A percentile compares a stretch with the other conserved stretches of the same genome.
These are phyloP conservation scores for Penicillium sp. DNA, from an alignment of 2,329 filamentous ascomycete species.

Conservation along the genomic window DNA sequence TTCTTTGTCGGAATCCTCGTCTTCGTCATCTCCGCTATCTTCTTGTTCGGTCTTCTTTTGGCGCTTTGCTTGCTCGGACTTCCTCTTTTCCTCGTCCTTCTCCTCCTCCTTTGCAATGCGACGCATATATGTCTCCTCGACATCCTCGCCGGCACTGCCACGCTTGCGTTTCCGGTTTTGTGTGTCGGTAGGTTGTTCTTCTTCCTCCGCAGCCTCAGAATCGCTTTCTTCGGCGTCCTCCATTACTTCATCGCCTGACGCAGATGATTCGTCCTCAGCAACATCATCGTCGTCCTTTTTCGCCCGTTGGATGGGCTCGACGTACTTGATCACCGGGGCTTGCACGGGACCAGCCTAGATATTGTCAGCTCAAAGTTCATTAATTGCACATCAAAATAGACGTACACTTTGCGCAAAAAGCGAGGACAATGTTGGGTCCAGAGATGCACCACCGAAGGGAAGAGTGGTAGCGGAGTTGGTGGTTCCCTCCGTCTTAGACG, in stretches of 20 bases:
- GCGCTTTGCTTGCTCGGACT: slow-evolving; percentile 37
- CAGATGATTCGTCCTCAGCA: slow-evolving; percentile 25
- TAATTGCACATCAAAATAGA: slow-evolving; percentile 16
- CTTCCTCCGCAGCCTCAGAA: slow-evolving; percentile 48
- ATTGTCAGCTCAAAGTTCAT: slow-evolving; percentile 6
- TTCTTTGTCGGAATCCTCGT: slow-evolving; percentile 55
- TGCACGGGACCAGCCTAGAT: slow-evolving; percentile 40
- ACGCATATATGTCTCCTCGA: slow-evolving; percentile 46
- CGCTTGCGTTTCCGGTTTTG: slow-evolving; percentile 53
- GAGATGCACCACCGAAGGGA: slow-evolving; percentile 55
- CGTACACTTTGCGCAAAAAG: slow-evolving; percentile 72
- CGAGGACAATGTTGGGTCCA: slow-evolving; percentile 67
- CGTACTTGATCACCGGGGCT: slow-evolving; percentile 28
- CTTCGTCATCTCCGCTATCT: slow-evolving; percentile 42
- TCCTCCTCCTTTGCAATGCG: slow-evolving; percentile 43
- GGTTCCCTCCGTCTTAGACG: slow-evolving; percentile 21
- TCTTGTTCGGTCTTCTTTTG: slow-evolving; percentile 34
- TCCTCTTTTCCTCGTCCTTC: slow-evolving; percentile 34
- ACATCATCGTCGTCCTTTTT: slow-evolving; percentile 29
- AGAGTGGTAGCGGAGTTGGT: slow-evolving; percentile 17
- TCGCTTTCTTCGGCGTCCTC: slow-evolving; percentile 47
- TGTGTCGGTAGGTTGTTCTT: slow-evolving; percentile 16
- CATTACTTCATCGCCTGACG: slow-evolving; percentile 37
- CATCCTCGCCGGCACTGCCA: slow-evolving; percentile 46
- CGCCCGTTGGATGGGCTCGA: slow-evolving; percentile 14